A percentile compares a stretch with the other conserved stretches of the same genome.
Conservation (phyloP, 106 monocot genomes). For the Dendrobium officinale region DNA sequence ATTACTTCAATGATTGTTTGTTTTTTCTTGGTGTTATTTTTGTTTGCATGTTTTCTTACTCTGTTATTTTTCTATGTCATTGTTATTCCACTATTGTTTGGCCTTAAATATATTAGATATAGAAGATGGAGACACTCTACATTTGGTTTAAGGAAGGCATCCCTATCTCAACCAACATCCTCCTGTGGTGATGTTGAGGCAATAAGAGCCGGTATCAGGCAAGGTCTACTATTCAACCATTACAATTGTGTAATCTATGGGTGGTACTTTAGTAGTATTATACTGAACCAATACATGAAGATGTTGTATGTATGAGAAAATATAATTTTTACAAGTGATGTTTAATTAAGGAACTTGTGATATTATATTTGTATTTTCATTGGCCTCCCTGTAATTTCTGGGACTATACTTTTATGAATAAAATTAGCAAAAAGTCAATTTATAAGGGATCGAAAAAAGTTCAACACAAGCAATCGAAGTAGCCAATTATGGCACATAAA, state of each 20-base stretch:
- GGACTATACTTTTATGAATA: too few relatives aligned
- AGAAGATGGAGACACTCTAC: conserved; percentile 86
- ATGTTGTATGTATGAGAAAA: neutral
- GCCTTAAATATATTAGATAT: conserved; percentile 58
- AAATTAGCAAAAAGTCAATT: neutral
- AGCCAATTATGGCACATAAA: neutral
- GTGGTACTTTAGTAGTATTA: neutral
- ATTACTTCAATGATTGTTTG: neutral
- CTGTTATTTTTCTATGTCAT: neutral
- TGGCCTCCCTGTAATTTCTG: neutral
- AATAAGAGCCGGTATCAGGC: neutral
- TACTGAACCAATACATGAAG: neutral
- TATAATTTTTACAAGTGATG: neutral
- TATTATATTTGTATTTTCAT: neutral
- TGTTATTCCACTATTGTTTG: neutral
- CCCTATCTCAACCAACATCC: conserved; percentile 30
- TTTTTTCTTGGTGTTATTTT: neutral
- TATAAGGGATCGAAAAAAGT: neutral
- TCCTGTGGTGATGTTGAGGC: conserved; percentile 12
- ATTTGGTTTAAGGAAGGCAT: conserved; percentile 75
- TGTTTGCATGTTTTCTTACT: neutral
- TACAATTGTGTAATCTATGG: neutral
- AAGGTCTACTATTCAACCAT: neutral
- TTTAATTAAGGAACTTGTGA: neutral
- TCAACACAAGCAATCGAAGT: neutral